A percentile compares a stretch with the other conserved stretches of the same genome.
phyloP scores from a whole-genome alignment of 2,329 filamentous ascomycete species.

The Botrytis fabae region DNA sequence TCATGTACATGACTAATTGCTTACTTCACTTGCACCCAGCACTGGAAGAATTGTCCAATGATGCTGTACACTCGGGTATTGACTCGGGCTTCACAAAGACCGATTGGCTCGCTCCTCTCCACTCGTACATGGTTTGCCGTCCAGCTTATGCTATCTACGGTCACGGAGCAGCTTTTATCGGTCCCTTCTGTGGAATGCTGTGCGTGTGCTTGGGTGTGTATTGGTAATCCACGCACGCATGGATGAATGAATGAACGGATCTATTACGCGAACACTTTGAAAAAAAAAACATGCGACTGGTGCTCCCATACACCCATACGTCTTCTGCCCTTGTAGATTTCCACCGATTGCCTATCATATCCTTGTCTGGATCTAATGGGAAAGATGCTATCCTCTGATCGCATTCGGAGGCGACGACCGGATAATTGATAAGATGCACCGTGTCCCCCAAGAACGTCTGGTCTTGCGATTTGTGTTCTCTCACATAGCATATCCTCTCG shows the following conservation, averaged over 20 bases:
- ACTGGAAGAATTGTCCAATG: background rate
- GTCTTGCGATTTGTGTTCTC: background rate
- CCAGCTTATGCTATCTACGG: background rate
- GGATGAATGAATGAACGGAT: too few species aligned
- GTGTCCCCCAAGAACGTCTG: background rate
- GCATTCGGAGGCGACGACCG: background rate
- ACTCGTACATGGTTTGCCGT: background rate
- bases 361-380: background rate
- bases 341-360: background rate
- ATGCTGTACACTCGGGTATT: background rate
- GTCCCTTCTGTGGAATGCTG: background rate
- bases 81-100: background rate
- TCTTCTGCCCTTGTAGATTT: background rate
- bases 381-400: constrained; percentile 12
- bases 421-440: constrained; percentile 7
- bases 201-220: background rate
- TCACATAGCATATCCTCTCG: background rate
- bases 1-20: background rate
- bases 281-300: background rate
- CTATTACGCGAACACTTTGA: constrained; percentile 2
- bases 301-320: background rate
- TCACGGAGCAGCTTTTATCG: background rate
- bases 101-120: background rate
- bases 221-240: background rate
- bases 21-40: background rate